These are phyloP conservation scores for Rhododendron vialii DNA, from an alignment of 148 eudicot genomes.

Conservation along the genomic window DNA sequence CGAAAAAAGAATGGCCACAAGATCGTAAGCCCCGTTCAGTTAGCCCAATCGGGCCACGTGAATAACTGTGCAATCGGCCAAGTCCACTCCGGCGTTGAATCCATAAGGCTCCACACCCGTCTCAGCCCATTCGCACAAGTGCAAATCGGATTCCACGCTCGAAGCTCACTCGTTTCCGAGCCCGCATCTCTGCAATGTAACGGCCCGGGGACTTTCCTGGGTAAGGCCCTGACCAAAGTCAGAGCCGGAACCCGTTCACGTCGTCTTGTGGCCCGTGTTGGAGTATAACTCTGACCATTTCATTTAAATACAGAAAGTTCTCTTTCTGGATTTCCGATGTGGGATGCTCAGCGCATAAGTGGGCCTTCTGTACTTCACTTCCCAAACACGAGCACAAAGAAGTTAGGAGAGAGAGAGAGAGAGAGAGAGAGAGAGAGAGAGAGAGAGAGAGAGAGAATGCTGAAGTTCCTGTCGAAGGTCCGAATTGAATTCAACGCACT, in stretches of 20 bases:
- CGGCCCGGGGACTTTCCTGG: conserved; percentile 53
- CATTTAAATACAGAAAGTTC: not conserved
- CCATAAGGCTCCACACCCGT: conserved; percentile 32
- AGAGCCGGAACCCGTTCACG: conserved; percentile 25
- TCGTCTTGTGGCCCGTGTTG: not conserved
- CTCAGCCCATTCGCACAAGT: conserved; percentile 21
- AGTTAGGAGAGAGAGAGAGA: not conserved
- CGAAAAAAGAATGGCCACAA: conserved; percentile 8
- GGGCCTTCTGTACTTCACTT: too few species aligned
- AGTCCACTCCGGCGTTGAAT: not conserved
- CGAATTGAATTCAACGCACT: conserved; percentile 84
- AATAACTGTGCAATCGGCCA: conserved; percentile 38
- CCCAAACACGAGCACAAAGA: too few species aligned
- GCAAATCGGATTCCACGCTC: not conserved
- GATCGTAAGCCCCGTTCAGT: conserved; percentile 51
- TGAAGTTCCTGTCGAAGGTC: conserved; percentile 88
- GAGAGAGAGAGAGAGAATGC: conserved; percentile 35
- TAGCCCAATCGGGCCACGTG: conserved; percentile 27
- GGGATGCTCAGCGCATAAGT: not conserved
- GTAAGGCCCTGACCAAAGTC: not conserved
- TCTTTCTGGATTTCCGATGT: not conserved
- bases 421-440: not conserved
- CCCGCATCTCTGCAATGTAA: conserved; percentile 35
- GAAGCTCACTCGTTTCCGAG: conserved; percentile 25
- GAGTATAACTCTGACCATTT: accelerated